Evolutionary conservation across 805 yeast genomes (phyloP).

Genomic region (Ogataea methylovora): DNA sequence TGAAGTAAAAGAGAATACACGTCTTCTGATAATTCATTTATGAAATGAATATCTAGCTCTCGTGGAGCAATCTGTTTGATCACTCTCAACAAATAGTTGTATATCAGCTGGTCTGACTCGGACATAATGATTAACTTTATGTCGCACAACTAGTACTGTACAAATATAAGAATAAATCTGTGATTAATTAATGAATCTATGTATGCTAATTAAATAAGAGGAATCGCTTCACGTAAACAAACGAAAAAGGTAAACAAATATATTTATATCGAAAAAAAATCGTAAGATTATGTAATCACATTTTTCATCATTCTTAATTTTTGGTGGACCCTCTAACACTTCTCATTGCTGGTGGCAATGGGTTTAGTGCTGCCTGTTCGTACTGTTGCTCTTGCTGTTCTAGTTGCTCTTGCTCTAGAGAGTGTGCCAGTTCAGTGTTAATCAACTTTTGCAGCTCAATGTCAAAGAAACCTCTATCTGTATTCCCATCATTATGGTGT

Average conservation of each 20-base stretch:
- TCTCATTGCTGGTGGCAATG: too few species aligned
- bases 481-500: constrained; percentile 9
- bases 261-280: too few species aligned
- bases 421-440: constrained; percentile 6
- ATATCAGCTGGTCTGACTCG: constrained; percentile 15
- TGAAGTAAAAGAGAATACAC: constrained; percentile 6
- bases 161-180: too few species aligned
- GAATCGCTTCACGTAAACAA: too few species aligned
- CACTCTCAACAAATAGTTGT: constrained; percentile 13
- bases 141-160: not conserved
- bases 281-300: too few species aligned
- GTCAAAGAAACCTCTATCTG: constrained; percentile 31
- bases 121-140: constrained; percentile 3
- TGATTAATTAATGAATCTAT: too few species aligned
- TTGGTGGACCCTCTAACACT: too few species aligned
- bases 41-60: constrained; percentile 7
- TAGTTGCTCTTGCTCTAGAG: not conserved
- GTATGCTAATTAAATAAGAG: too few species aligned
- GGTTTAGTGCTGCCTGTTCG: too few species aligned
- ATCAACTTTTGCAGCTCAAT: constrained; percentile 26
- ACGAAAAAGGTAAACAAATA: too few species aligned
- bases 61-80: constrained; percentile 9
- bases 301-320: too few species aligned
- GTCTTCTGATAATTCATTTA: constrained; percentile 7
- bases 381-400: not conserved